Base-by-base conservation (phyloP, 805 yeast species). In the Yamadazyma akitaensis region DNA sequence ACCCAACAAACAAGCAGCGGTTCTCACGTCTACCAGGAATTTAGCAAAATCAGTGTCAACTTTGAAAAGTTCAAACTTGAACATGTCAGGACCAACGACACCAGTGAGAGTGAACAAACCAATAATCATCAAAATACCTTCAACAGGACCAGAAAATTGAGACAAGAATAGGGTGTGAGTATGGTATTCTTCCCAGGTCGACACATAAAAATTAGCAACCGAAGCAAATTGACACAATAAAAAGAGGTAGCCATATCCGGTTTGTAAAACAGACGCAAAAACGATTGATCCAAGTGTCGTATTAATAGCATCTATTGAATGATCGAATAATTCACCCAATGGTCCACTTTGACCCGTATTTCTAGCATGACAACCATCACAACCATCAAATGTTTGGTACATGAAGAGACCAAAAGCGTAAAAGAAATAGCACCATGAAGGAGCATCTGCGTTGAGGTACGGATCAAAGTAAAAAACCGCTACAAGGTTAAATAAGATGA, bases 141-240 rank as follows among this genome's bases (percentile, higher is more conserved):
- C 98, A 3, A 92, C 97, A 0, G 98, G 98, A 0, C 98, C 98
- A 12, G 95, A 85, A 57, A 88, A 82, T 51, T 77, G 82, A 31
- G 92, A 81, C 44, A 91, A 70, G 63, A 76, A 91, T 42, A 91
- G 71, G 40, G 81, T 82, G 57, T 89, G 95, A 0, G 97, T 91
- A 61, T 90, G 92, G 63, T 80, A 91, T 62, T 90, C 97, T 67
- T 91, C 98, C 97, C 97, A 91, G 0, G 97, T 91, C 33, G 95
- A 84, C 42, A 88, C 62, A 62, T 90, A 91, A 63, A 91, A 92
- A 64, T 91, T 91, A 51, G 85, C 79, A 43, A 88, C 74, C 2
- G 87, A 72, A 4, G 87, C 89, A 62, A 86, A 83, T 55, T 87
- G 90, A 3, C 89, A 69, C 38, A 86, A 46, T 47, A 84, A 60